Percentiles rank a stretch among this genome's conserved stretches.
These are phyloP conservation scores for Alternaria sp. DNA, from an alignment of 2,329 filamentous ascomycete species.

Conservation along the genomic window DNA sequence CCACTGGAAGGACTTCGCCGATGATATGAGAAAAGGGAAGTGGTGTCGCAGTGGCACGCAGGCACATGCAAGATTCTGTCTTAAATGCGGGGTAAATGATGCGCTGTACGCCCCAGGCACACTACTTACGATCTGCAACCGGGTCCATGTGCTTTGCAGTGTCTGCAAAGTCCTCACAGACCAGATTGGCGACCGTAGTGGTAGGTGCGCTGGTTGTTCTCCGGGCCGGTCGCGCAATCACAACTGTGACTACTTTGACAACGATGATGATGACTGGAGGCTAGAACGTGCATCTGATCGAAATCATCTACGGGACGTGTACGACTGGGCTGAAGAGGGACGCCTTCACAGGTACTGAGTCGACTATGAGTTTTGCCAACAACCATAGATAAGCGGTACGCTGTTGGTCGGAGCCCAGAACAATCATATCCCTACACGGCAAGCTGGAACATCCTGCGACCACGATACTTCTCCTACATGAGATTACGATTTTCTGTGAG, in stretches of 20 bases:
- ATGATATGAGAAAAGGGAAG: constrained; percentile 44
- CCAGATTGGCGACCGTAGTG: constrained; percentile 18
- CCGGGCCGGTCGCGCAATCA: constrained; percentile 12
- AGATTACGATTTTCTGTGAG: neutral
- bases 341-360: constrained; percentile 6
- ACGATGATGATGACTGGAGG: constrained; percentile 20
- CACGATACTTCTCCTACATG: neutral
- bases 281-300: constrained; percentile 18
- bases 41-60: constrained; percentile 31
- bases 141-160: constrained; percentile 28
- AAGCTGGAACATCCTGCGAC: neutral
- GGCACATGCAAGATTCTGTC: constrained; percentile 37
- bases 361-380: neutral
- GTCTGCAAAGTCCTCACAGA: constrained; percentile 31
- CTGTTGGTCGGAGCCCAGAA: neutral
- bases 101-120: constrained; percentile 32
- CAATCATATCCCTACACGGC: neutral
- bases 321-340: constrained; percentile 26
- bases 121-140: constrained; percentile 31
- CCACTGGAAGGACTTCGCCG: constrained; percentile 32
- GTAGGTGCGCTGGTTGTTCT: constrained; percentile 24
- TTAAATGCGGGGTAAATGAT: constrained; percentile 36
- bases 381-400: neutral
- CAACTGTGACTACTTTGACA: constrained; percentile 7
- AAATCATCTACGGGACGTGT: constrained; percentile 27